phyloP scores from a whole-genome alignment of 768 basidiomycete genomes.

The Trametes cinnabarina region DNA sequence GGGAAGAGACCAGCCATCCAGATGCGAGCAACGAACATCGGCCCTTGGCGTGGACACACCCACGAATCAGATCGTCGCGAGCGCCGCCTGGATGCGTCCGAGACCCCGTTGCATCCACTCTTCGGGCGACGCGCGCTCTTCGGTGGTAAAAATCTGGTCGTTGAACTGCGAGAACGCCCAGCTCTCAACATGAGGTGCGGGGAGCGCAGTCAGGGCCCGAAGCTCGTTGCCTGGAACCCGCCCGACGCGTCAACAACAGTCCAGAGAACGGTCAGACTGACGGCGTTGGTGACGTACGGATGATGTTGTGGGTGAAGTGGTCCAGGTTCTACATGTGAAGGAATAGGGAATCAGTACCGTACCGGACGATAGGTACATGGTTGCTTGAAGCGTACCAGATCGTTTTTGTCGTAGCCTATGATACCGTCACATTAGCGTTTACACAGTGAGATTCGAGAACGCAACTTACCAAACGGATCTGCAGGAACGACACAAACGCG shows the following conservation, averaged over 20 bases:
- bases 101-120: conserved; percentile 58
- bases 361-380: too few relatives aligned
- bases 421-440: not conserved
- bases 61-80: conserved; percentile 12
- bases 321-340: conserved; percentile 51
- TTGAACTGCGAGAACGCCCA: conserved; percentile 66
- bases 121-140: conserved; percentile 47
- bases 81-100: conserved; percentile 40
- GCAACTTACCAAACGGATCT: conserved; percentile 47
- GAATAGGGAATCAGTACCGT: not conserved
- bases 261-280: not conserved
- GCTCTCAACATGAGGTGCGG: conserved; percentile 53
- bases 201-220: conserved; percentile 57
- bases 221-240: conserved; percentile 50
- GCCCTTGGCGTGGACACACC: not conserved
- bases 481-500: conserved; percentile 1
- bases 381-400: conserved; percentile 44
- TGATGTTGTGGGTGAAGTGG: conserved; percentile 69
- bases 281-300: conserved; percentile 41
- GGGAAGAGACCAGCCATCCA: not conserved
- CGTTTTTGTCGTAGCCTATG: conserved; percentile 69
- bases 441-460: not conserved
- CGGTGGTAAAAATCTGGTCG: conserved; percentile 49
- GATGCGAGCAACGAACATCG: too few relatives aligned
- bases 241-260: not conserved